A percentile compares a stretch with the other conserved stretches of the same genome.
Evolutionary conservation across 1,284 basidiomycete species (phyloP).

Genomic region (Leccinum fallax): DNA sequence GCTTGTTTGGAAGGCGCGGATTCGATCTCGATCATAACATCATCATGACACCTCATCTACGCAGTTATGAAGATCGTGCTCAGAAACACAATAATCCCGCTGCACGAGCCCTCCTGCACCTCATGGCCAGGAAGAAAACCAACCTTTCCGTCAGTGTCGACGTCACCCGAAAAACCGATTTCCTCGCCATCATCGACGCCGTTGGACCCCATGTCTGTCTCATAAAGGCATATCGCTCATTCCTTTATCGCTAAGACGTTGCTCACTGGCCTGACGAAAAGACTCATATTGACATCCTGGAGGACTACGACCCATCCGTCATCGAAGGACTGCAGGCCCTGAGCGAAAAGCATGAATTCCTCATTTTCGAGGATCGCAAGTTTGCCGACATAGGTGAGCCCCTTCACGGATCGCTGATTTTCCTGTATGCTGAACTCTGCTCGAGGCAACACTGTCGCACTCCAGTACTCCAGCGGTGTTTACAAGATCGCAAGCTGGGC

Average conservation of each 20-base stretch:
- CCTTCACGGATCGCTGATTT: neutral
- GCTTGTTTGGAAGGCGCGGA: neutral
- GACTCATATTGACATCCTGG: slow-evolving; percentile 97
- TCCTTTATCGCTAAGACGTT: slow-evolving; percentile 22
- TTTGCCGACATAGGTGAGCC: slow-evolving; percentile 94
- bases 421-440: slow-evolving; percentile 1
- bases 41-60: slow-evolving; percentile 45
- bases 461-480: slow-evolving; percentile 94
- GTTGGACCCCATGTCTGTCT: slow-evolving; percentile 92
- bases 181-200: slow-evolving; percentile 85
- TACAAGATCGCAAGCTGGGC: slow-evolving; percentile 97
- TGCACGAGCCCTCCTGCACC: slow-evolving; percentile 76
- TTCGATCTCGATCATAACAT: slow-evolving; percentile 32
- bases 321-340: slow-evolving; percentile 74
- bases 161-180: slow-evolving; percentile 81
- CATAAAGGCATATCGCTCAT: slow-evolving; percentile 72
- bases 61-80: slow-evolving; percentile 70
- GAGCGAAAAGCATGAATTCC: slow-evolving; percentile 85
- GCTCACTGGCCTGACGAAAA: slow-evolving; percentile 42
- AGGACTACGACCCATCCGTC: slow-evolving; percentile 84
- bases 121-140: slow-evolving; percentile 86
- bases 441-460: slow-evolving; percentile 91
- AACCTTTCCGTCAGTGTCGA: slow-evolving; percentile 97
- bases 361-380: slow-evolving; percentile 99
- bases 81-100: slow-evolving; percentile 69